phyloP scores from a whole-genome alignment of 805 yeast genomes.

The Ogataea haglerorum region DNA sequence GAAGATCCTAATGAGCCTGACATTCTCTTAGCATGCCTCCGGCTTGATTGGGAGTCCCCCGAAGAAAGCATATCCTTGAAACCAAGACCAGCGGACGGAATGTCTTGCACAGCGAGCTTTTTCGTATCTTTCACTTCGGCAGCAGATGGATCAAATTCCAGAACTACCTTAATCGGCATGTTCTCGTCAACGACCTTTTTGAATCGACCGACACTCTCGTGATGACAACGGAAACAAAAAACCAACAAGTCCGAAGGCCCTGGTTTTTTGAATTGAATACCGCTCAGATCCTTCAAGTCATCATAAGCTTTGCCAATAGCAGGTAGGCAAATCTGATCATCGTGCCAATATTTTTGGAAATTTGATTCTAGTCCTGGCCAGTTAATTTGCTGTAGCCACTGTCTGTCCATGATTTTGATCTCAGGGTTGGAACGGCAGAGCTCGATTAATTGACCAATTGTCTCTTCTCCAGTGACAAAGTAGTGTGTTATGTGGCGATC shows the following conservation, averaged over 20 bases:
- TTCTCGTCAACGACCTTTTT: slow-evolving; percentile 2
- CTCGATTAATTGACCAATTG: background rate
- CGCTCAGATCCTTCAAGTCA: background rate
- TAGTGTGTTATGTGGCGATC: slow-evolving; percentile 2
- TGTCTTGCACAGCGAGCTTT: too few species aligned
- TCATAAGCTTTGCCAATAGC: background rate
- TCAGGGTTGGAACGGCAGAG: slow-evolving; percentile 1
- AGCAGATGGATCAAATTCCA: too few species aligned
- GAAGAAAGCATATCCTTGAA: too few species aligned
- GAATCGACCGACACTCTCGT: background rate
- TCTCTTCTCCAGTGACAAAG: background rate
- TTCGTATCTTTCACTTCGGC: too few species aligned
- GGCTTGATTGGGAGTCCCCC: background rate
- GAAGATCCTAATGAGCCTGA: slow-evolving; percentile 6
- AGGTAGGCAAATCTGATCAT: background rate
- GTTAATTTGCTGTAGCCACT: slow-evolving; percentile 1
- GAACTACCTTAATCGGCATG: too few species aligned
- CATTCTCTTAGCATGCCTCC: background rate
- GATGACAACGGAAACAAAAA: slow-evolving; percentile 3
- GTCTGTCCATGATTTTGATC: background rate
- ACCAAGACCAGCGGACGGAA: too few species aligned
- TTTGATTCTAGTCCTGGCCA: slow-evolving; percentile 1
- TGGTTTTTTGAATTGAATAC: background rate
- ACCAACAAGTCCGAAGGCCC: background rate
- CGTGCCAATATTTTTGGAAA: slow-evolving; percentile 1